These are phyloP conservation scores for Erucastrum elatum DNA, from an alignment of 345 rosid species.

Conservation along the genomic window DNA sequence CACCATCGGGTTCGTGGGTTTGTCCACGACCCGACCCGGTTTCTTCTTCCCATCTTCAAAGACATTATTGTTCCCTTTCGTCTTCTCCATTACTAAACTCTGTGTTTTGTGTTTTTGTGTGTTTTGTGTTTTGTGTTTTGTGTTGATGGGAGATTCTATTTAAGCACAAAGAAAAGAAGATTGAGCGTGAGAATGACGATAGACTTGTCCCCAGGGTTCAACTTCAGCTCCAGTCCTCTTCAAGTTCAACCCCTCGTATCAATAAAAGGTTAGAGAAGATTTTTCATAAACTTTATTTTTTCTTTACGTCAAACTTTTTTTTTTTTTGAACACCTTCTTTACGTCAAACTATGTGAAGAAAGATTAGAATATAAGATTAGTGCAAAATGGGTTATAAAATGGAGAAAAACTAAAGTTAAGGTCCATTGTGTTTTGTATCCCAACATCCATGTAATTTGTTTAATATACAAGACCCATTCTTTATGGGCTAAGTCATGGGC, in stretches of 20 bases:
- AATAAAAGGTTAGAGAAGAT: too few species aligned
- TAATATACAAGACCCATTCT: neutral
- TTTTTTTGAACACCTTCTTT: too few species aligned
- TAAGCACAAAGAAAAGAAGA: too few species aligned
- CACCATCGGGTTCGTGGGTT: conserved; percentile 92
- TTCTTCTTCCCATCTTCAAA: neutral
- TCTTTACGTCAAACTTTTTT: too few species aligned
- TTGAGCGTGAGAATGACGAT: neutral
- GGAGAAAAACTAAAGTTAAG: neutral
- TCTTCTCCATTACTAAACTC: conserved; percentile 30
- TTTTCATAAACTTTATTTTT: too few species aligned
- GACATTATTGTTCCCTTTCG: conserved; percentile 11
- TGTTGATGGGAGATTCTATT: too few species aligned
- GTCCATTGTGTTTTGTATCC: neutral
- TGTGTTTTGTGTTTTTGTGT: neutral
- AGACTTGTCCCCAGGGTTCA: neutral
- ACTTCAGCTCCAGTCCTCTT: neutral
- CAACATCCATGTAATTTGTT: neutral
- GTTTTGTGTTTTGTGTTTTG: neutral
- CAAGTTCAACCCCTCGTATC: neutral
- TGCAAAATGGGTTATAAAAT: neutral
- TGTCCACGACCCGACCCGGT: conserved; percentile 46
- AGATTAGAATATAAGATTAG: neutral
- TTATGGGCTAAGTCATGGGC: neutral
- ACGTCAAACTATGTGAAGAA: too few species aligned